phyloP scores from a whole-genome alignment of 768 basidiomycete genomes.

The Gautieria morchelliformis region DNA sequence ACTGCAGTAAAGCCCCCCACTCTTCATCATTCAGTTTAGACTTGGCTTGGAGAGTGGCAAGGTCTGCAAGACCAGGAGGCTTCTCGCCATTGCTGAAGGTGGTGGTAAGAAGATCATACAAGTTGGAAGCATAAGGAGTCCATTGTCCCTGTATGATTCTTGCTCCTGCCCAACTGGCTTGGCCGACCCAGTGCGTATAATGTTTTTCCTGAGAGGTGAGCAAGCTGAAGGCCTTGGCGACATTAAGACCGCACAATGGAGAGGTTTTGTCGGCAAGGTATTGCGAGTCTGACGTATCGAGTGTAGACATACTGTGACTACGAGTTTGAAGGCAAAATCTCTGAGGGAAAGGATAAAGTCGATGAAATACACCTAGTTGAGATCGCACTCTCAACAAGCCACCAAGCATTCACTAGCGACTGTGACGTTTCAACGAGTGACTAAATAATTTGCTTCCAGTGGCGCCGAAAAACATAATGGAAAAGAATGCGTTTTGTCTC shows the following conservation, averaged over 20 bases:
- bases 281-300: slow-evolving; percentile 29
- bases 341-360: neutral
- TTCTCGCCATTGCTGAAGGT: slow-evolving; percentile 51
- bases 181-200: slow-evolving; percentile 62
- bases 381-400: neutral
- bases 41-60: slow-evolving; percentile 40
- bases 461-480: no score
- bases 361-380: neutral
- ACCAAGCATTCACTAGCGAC: neutral
- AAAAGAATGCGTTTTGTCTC: no score
- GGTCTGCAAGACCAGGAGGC: slow-evolving; percentile 37
- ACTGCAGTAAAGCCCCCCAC: slow-evolving; percentile 65
- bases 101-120: slow-evolving; percentile 64
- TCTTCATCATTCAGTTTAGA: slow-evolving; percentile 49
- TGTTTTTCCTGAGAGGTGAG: slow-evolving; percentile 62
- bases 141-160: slow-evolving; percentile 80
- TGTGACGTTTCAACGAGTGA: no score
- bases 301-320: neutral
- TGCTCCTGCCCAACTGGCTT: slow-evolving; percentile 78
- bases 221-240: slow-evolving; percentile 48
- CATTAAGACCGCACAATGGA: slow-evolving; percentile 67
- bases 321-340: neutral
- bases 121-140: slow-evolving; percentile 57
- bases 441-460: no score
- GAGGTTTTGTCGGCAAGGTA: slow-evolving; percentile 69